phyloP scores from a whole-genome alignment of 306 rosid species.

The Dalbergia cochinchinensis region DNA sequence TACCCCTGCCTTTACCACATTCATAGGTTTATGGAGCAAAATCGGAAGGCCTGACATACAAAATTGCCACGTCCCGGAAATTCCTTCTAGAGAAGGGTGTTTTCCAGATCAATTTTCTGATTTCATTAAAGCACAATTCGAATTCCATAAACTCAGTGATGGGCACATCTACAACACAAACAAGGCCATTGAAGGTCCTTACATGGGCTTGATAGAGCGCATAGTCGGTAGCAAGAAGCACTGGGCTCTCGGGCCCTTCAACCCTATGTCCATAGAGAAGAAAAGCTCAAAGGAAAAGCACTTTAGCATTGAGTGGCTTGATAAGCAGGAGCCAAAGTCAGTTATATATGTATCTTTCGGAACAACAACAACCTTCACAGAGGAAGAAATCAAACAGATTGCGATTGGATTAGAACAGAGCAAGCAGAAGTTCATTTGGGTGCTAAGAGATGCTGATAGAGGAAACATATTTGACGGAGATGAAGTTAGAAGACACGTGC shows the following conservation, averaged over 20 bases:
- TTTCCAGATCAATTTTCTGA: conserved; percentile 42
- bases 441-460: conserved; percentile 53
- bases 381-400: conserved; percentile 53
- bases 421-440: conserved; percentile 65
- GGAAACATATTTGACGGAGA: conserved; percentile 51
- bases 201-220: conserved; percentile 46
- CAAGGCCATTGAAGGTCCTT: conserved; percentile 54
- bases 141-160: conserved; percentile 14
- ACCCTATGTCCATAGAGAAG: conserved; percentile 47
- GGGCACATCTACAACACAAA: conserved; percentile 60
- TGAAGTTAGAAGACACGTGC: conserved; percentile 35
- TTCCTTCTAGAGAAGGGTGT: conserved; percentile 60
- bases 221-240: conserved; percentile 36
- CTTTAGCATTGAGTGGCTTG: conserved; percentile 43
- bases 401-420: conserved; percentile 69
- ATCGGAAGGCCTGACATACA: neutral
- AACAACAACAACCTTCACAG: conserved; percentile 56
- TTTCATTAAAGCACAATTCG: conserved; percentile 23
- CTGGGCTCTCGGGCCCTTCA: conserved; percentile 72
- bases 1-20: conserved; percentile 52
- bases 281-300: conserved; percentile 39
- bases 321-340: conserved; percentile 47
- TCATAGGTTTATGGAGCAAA: conserved; percentile 19
- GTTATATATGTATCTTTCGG: conserved; percentile 77
- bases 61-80: neutral